Conservation (phyloP, 768 basidiomycete species). For the Strobilomyces confusus region DNA sequence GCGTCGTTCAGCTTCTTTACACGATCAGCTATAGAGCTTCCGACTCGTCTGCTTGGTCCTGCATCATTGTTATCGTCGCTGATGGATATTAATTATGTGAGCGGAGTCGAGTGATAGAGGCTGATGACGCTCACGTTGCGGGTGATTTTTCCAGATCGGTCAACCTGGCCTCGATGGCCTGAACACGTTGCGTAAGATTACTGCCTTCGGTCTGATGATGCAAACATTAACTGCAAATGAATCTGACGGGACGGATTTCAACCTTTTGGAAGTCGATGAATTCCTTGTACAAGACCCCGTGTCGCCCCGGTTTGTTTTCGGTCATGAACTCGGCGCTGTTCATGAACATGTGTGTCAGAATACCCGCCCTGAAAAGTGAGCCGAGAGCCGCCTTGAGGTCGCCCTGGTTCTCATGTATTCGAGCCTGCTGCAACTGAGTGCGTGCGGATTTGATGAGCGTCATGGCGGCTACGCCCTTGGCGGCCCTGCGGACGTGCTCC, state of each 20-base stretch:
- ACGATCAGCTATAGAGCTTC: constrained; percentile 78
- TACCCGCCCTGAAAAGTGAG: constrained; percentile 59
- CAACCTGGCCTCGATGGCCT: constrained; percentile 44
- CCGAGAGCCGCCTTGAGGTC: constrained; percentile 60
- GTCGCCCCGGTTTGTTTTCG: constrained; percentile 46
- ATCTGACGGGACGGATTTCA: constrained; percentile 22
- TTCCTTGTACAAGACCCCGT: constrained; percentile 58
- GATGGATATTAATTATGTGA: constrained; percentile 12
- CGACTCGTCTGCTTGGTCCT: constrained; percentile 42
- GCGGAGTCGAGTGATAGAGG: constrained; percentile 1
- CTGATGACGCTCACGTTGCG: constrained; percentile 24
- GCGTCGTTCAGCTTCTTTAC: constrained; percentile 69
- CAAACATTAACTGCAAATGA: constrained; percentile 10
- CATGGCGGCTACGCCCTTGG: constrained; percentile 55
- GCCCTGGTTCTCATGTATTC: constrained; percentile 48
- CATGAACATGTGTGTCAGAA: constrained; percentile 54
- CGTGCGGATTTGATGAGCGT: constrained; percentile 62
- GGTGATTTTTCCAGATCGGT: constrained; percentile 41
- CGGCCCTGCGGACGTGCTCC: constrained; percentile 45
- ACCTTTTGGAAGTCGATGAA: constrained; percentile 65
- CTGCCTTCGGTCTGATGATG: constrained; percentile 35
- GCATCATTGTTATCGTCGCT: constrained; percentile 20
- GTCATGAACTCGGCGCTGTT: constrained; percentile 53
- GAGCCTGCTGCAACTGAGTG: constrained; percentile 50
- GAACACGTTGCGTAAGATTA: constrained; percentile 38